Conservation (phyloP, 495 filamentous ascomycete genomes). For the Saxophila tyrrhenica region DNA sequence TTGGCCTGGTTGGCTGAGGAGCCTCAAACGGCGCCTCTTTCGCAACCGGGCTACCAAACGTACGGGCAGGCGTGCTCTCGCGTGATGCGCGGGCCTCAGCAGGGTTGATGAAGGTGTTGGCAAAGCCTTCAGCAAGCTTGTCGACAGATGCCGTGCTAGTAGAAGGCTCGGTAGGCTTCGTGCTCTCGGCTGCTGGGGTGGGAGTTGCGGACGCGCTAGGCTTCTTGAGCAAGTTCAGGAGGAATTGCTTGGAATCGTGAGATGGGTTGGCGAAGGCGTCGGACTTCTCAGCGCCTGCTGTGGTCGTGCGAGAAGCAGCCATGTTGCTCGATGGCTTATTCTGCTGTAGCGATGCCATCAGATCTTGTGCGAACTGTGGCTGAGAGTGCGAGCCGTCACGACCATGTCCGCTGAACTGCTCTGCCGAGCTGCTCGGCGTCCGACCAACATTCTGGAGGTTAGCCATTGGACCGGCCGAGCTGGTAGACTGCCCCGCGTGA, state of each 20-base stretch:
- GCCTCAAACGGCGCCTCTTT: slow-evolving; percentile 25
- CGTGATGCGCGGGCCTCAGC: background rate
- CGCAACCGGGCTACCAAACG: slow-evolving; percentile 30
- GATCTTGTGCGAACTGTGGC: slow-evolving; percentile 50
- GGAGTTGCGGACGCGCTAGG: slow-evolving; percentile 26
- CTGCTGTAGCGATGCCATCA: slow-evolving; percentile 50
- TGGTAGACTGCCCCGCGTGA: background rate
- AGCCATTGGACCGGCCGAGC: slow-evolving; percentile 16
- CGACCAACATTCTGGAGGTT: slow-evolving; percentile 23
- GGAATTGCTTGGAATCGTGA: slow-evolving; percentile 51
- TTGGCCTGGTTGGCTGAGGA: slow-evolving; percentile 30
- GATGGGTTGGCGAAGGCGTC: slow-evolving; percentile 19
- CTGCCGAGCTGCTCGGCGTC: background rate
- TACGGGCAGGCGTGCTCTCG: slow-evolving; percentile 28
- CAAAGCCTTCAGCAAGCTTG: slow-evolving; percentile 7
- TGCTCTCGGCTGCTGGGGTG: background rate
- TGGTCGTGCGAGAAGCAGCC: slow-evolving; percentile 22
- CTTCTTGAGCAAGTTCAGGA: slow-evolving; percentile 51
- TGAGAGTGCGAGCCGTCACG: slow-evolving; percentile 26
- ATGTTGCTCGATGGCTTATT: slow-evolving; percentile 21
- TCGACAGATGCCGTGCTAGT: slow-evolving; percentile 1
- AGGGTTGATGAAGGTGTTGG: background rate
- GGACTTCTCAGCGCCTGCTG: slow-evolving; percentile 18
- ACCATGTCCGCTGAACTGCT: background rate
- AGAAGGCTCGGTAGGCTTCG: background rate